Evolutionary conservation across 1,284 basidiomycete genomes (phyloP), one percentile per base, ranked within the genome.

Genomic region (Fistulinella cinereoalba): DNA sequence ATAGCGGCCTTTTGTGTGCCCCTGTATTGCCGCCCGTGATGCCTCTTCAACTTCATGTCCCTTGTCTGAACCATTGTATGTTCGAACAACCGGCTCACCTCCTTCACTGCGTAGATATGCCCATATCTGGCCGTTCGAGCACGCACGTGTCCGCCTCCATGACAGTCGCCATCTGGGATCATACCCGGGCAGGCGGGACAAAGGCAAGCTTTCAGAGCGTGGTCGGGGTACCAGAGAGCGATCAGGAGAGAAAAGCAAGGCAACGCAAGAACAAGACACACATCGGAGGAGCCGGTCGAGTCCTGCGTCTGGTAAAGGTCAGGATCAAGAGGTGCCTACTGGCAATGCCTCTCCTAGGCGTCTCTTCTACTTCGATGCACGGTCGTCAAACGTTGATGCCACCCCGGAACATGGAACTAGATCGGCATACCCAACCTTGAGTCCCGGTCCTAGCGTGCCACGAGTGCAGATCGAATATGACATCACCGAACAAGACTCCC

Each of bases 81-180:
- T 44, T 42, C 7, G 40, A 51, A 48, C 8, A 15, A 34, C 24
- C 1, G 28, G 21, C 52, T 60, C 32, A 53, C 42, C 12, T 27
- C 13, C 36, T 29, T 12, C 10, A 22, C 23, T 23, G 9, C 24
- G n/a, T 65, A 94, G 93, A 60, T 90, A 90, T 67, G 80, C 80
- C 32, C 91, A 97, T 62, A 96, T 97, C 46, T 97, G 94, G 94
- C 94, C 94, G 0, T 97, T 95, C 60, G 94, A 97, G 61, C 91
- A 94, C 62, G 85, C 89, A 13, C 84, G 92, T 21, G 92, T 96
- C 3, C 78, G 84, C 34, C 71, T 97, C 19, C 77, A 77, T 55
- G 71, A 68, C 40, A 46, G 51, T 7, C 61, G 58, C 37, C 62
- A 64, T 28, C 64, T 52, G 33, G 64, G 62, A 23, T 68, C 63